Percentiles rank a stretch among this genome's conserved stretches.
These are phyloP conservation scores for Bromus sterilis DNA, from an alignment of 176 grass and related monocot species.

Conservation along the genomic window DNA sequence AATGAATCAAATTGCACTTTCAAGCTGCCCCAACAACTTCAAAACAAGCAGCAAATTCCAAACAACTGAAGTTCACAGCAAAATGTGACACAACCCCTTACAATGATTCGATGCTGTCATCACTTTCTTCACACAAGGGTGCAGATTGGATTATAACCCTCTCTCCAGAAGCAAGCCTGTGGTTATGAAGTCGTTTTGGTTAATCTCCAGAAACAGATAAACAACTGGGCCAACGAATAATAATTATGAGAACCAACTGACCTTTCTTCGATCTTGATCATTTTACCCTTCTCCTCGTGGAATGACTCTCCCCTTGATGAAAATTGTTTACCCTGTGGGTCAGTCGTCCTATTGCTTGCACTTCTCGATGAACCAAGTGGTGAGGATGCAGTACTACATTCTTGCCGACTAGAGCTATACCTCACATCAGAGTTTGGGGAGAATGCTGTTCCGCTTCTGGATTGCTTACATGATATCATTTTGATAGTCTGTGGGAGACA, in stretches of 20 bases:
- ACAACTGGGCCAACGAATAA: neutral
- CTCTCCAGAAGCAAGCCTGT: conserved; percentile 96
- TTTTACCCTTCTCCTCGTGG: conserved; percentile 60
- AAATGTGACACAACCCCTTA: conserved; percentile 33
- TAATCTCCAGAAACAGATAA: conserved; percentile 11
- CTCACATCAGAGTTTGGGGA: conserved; percentile 44
- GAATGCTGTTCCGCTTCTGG: conserved; percentile 40
- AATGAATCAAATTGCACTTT: conserved; percentile 20
- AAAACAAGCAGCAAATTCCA: conserved; percentile 23
- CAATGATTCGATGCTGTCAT: conserved; percentile 58
- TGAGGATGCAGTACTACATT: conserved; percentile 48
- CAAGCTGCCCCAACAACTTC: conserved; percentile 24
- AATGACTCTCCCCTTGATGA: conserved; percentile 73
- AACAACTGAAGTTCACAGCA: neutral
- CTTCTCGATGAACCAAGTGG: conserved; percentile 60
- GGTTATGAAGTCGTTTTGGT: conserved; percentile 19
- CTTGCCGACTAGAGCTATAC: conserved; percentile 35
- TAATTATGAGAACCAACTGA: conserved; percentile 41
- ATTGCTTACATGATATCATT: conserved; percentile 64
- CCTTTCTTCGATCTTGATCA: conserved; percentile 99
- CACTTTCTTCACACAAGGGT: conserved; percentile 63
- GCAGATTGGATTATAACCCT: conserved; percentile 82
- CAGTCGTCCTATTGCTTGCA: conserved; percentile 62
- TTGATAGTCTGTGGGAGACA: conserved; percentile 71
- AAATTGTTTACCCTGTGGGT: conserved; percentile 49